Percentiles rank a stretch among this genome's conserved stretches.
Evolutionary conservation across 1,139 yeast genomes (phyloP).

Genomic region (Komagataea norvegica): DNA sequence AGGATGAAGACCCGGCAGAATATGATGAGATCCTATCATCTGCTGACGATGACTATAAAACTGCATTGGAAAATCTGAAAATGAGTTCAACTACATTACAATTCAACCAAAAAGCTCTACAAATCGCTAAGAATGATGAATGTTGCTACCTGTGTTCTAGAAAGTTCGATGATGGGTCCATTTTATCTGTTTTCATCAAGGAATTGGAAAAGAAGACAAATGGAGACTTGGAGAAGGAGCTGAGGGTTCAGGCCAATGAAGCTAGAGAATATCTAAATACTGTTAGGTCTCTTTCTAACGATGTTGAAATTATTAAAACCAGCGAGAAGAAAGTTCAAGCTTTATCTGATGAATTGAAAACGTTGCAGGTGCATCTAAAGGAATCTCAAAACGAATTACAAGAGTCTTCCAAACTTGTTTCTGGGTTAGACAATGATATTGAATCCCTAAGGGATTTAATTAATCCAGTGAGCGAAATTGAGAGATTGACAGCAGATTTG

Average conservation of each 20-base stretch:
- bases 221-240: constrained; percentile 26
- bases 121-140: constrained; percentile 49
- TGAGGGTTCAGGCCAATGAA: constrained; percentile 34
- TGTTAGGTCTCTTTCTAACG: constrained; percentile 26
- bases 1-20: constrained; percentile 45
- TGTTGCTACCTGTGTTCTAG: constrained; percentile 66
- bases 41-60: constrained; percentile 55
- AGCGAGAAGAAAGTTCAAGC: constrained; percentile 10
- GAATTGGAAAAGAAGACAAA: constrained; percentile 31
- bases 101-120: constrained; percentile 61
- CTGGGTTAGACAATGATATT: background rate
- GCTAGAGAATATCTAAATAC: constrained; percentile 36
- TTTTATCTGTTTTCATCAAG: constrained; percentile 30
- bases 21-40: constrained; percentile 49
- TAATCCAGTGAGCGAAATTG: constrained; percentile 36
- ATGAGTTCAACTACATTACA: constrained; percentile 61
- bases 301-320: constrained; percentile 18
- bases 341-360: background rate
- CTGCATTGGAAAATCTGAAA: constrained; percentile 56
- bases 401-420: background rate
- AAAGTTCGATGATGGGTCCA: constrained; percentile 43
- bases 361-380: background rate
- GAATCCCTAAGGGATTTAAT: constrained; percentile 25
- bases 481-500: constrained; percentile 37
- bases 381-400: constrained; percentile 1